Percentiles rank a stretch among this genome's conserved stretches.
Conservation (phyloP, 2,329 filamentous ascomycete species). For the Fusarium liriodendri region DNA sequence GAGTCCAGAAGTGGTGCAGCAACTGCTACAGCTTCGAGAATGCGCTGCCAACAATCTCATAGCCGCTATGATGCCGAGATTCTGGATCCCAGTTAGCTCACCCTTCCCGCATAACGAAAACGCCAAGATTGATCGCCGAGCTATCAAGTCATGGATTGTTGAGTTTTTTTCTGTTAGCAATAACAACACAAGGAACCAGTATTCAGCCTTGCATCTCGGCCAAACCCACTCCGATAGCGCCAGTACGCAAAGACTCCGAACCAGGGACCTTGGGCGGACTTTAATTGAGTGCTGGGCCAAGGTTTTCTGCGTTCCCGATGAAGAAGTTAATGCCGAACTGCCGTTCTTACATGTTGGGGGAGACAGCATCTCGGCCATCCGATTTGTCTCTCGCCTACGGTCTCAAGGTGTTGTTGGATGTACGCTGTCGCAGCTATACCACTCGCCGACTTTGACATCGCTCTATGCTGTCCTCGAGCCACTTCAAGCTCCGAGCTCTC, state of each 20-base stretch:
- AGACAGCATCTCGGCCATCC: constrained; percentile 2
- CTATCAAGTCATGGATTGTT: background rate
- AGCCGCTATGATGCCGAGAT: background rate
- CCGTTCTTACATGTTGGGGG: background rate
- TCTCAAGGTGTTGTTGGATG: background rate
- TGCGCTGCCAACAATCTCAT: background rate
- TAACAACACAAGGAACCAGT: background rate
- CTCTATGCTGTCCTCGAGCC: constrained; percentile 1
- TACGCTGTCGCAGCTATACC: background rate
- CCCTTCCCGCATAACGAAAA: background rate
- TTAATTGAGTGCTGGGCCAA: background rate
- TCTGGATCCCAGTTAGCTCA: background rate
- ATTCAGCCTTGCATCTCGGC: background rate
- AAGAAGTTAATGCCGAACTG: background rate
- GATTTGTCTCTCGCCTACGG: background rate
- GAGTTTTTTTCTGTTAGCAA: background rate
- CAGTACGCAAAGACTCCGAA: background rate
- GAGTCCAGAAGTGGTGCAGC: background rate
- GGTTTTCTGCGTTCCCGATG: background rate
- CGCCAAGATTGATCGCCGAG: background rate
- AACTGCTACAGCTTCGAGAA: background rate
- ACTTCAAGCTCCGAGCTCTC: background rate
- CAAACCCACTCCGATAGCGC: background rate
- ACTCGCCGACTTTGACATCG: background rate
- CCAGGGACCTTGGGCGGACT: background rate